Percentiles rank a stretch among this genome's conserved stretches.
phyloP scores from a whole-genome alignment of 2,329 filamentous ascomycete genomes.

The Penicillium expansum region DNA sequence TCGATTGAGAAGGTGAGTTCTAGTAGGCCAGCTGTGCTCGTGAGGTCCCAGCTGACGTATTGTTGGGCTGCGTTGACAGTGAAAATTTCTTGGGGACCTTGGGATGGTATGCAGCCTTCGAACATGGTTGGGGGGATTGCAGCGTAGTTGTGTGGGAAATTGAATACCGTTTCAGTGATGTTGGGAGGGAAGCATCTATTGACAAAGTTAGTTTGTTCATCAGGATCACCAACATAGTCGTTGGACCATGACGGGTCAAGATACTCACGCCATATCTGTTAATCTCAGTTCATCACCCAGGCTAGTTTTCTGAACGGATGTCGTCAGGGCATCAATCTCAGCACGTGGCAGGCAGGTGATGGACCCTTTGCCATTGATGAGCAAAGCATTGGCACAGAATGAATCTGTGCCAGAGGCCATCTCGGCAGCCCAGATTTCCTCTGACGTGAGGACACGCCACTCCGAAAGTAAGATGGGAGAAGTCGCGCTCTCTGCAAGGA shows the following conservation, averaged over 20 bases:
- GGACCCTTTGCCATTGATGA: conserved; percentile 59
- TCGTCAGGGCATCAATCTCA: conserved; percentile 35
- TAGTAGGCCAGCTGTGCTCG: conserved; percentile 34
- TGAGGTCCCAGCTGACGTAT: conserved; percentile 42
- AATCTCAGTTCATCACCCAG: conserved; percentile 23
- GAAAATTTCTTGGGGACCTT: conserved; percentile 29
- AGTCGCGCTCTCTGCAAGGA: conserved; percentile 49
- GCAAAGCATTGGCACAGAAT: conserved; percentile 59
- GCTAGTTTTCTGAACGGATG: conserved; percentile 8
- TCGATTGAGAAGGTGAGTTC: conserved; percentile 44
- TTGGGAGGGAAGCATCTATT: conserved; percentile 27
- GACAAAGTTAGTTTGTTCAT: background rate
- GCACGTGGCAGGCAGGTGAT: conserved; percentile 24
- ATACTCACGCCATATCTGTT: conserved; percentile 30
- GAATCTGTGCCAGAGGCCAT: conserved; percentile 39
- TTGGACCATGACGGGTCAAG: too few relatives aligned
- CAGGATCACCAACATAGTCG: background rate
- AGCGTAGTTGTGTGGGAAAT: conserved; percentile 20
- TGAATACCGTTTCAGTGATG: conserved; percentile 13
- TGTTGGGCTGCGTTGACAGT: conserved; percentile 32
- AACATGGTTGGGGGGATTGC: conserved; percentile 23
- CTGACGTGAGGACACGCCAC: conserved; percentile 55
- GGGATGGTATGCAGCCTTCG: conserved; percentile 24
- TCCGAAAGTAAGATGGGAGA: conserved; percentile 56
- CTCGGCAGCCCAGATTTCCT: conserved; percentile 38